Conservation (phyloP, 2,329 filamentous ascomycete species). For the Colletotrichum noveboracense region DNA sequence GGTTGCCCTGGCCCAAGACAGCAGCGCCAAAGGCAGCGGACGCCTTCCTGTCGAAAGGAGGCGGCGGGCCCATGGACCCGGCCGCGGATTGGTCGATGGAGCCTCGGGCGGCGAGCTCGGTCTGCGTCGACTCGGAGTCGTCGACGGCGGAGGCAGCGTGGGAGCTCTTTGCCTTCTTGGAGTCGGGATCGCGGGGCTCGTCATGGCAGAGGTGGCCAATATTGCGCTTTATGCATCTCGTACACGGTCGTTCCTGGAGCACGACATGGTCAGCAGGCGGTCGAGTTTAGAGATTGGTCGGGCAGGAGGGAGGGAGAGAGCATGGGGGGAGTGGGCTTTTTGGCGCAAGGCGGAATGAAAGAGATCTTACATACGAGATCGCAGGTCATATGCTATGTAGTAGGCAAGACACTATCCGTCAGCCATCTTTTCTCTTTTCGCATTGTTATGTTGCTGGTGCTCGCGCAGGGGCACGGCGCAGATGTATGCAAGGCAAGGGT, state of each 20-base stretch:
- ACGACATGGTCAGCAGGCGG: conserved; percentile 32
- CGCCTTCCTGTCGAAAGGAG: conserved; percentile 41
- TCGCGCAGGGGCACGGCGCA: background rate
- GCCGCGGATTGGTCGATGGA: conserved; percentile 56
- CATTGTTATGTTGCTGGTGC: background rate
- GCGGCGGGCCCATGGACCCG: conserved; percentile 61
- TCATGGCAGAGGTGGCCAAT: conserved; percentile 99
- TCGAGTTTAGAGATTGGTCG: background rate
- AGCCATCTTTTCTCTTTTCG: conserved; percentile 39
- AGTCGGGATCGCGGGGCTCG: conserved; percentile 84
- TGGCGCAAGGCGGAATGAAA: conserved; percentile 1
- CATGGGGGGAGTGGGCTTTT: background rate
- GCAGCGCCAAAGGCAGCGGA: conserved; percentile 22
- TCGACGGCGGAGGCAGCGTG: conserved; percentile 62
- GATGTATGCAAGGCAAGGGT: conserved; percentile 7
- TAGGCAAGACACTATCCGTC: conserved; percentile 45
- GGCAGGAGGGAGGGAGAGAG: background rate
- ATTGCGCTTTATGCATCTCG: conserved; percentile 96
- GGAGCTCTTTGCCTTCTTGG: conserved; percentile 79
- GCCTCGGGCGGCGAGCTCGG: conserved; percentile 53
- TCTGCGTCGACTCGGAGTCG: conserved; percentile 61
- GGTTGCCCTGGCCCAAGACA: conserved; percentile 53
- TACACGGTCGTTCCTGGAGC: conserved; percentile 88
- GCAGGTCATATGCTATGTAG: conserved; percentile 85
- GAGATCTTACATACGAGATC: conserved; percentile 73